phyloP scores from a whole-genome alignment of 371 early-diverging fungal species.

The Conidiobolus incongruus region DNA sequence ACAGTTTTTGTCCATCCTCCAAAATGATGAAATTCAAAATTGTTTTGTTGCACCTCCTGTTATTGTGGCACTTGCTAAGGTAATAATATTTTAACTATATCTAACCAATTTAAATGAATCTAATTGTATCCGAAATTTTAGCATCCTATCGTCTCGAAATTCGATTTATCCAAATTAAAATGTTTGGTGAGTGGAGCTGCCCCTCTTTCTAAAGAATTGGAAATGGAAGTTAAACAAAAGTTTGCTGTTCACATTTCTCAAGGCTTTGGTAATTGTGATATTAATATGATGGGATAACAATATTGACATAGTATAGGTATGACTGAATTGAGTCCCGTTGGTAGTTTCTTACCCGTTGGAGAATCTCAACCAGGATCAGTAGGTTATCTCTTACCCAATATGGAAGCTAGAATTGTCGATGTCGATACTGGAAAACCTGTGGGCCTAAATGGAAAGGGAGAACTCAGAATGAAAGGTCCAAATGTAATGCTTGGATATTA shows the following conservation, averaged over 20 bases:
- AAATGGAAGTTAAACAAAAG: background rate
- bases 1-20: constrained; percentile 22
- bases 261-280: constrained; percentile 5
- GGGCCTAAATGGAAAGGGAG: background rate
- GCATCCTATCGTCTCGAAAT: constrained; percentile 35
- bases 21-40: constrained; percentile 19
- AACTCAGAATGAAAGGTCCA: constrained; percentile 4
- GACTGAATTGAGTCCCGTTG: constrained; percentile 7
- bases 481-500: constrained; percentile 31
- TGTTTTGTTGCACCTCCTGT: constrained; percentile 42
- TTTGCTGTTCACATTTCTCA: constrained; percentile 2
- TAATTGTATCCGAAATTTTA: constrained; percentile 5
- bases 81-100: constrained; percentile 20
- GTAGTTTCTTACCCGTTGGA: background rate
- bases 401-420: constrained; percentile 13
- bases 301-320: constrained; percentile 1
- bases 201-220: constrained; percentile 32
- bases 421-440: constrained; percentile 2
- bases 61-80: constrained; percentile 62
- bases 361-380: background rate
- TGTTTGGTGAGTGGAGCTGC: constrained; percentile 55
- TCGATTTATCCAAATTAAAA: constrained; percentile 34
- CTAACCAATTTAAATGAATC: background rate
- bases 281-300: background rate
- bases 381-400: constrained; percentile 6